Evolutionary conservation across 768 basidiomycete species (phyloP).

Genomic region (Suillus alpinus): DNA sequence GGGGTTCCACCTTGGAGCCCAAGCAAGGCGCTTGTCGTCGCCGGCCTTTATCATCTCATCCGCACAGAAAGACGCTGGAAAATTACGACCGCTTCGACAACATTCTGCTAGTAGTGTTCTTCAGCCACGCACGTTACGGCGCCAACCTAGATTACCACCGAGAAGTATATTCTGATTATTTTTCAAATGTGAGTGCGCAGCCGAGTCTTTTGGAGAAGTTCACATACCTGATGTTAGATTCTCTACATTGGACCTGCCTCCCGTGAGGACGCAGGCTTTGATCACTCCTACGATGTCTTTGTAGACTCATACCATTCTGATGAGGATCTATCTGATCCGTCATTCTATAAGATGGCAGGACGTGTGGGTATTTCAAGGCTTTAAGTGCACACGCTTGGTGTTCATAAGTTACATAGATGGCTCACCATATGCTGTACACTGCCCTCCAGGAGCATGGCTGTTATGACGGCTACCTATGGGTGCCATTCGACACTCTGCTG

Average conservation of each 20-base stretch:
- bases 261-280: conserved; percentile 45
- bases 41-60: conserved; percentile 18
- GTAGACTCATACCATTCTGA: conserved; percentile 46
- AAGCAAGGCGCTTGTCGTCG: conserved; percentile 15
- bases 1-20: not conserved
- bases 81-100: conserved; percentile 39
- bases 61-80: conserved; percentile 11
- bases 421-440: conserved; percentile 53
- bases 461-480: conserved; percentile 52
- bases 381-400: not conserved
- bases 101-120: conserved; percentile 47
- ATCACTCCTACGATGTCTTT: conserved; percentile 48
- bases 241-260: conserved; percentile 46
- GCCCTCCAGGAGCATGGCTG: conserved; percentile 41
- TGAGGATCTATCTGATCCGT: conserved; percentile 38
- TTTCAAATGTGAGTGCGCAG: conserved; percentile 42
- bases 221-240: conserved; percentile 29
- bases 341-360: conserved; percentile 42
- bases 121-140: conserved; percentile 48
- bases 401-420: conserved; percentile 32
- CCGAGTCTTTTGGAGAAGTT: not conserved
- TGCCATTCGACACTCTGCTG: conserved; percentile 48
- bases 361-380: conserved; percentile 27
- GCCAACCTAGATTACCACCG: conserved; percentile 44
- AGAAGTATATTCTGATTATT: conserved; percentile 46